phyloP scores from a whole-genome alignment of 2,329 filamentous ascomycete genomes.

The Trichoderma aggressivum region DNA sequence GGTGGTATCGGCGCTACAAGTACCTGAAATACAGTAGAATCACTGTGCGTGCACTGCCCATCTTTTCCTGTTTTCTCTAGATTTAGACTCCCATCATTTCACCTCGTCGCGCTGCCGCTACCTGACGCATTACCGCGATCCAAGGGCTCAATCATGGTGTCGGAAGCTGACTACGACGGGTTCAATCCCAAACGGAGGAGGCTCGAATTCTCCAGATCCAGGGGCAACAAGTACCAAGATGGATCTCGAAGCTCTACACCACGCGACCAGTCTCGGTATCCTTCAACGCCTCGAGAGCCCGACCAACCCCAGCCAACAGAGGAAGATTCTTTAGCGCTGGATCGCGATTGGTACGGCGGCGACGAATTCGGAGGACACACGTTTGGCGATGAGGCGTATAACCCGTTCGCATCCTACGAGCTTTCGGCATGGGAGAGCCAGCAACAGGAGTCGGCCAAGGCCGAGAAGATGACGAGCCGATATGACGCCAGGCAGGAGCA shows the following conservation, averaged over 20 bases:
- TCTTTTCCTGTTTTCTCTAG: neutral
- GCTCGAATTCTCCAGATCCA: constrained; percentile 33
- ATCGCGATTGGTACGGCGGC: constrained; percentile 89
- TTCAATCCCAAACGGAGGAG: constrained; percentile 40
- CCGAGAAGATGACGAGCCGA: constrained; percentile 75
- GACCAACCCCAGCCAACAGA: constrained; percentile 61
- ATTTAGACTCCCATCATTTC: neutral
- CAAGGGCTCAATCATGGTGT: constrained; percentile 29
- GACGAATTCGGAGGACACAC: constrained; percentile 79
- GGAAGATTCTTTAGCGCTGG: constrained; percentile 70
- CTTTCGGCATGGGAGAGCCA: constrained; percentile 70
- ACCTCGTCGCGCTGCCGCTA: constrained; percentile 7
- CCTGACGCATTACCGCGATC: constrained; percentile 4
- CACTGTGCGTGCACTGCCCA: neutral
- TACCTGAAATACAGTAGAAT: neutral
- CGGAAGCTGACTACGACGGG: constrained; percentile 37
- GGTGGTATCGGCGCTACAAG: neutral
- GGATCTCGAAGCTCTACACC: constrained; percentile 35
- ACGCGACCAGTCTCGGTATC: constrained; percentile 37
- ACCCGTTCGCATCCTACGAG: constrained; percentile 78
- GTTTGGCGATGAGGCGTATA: constrained; percentile 88
- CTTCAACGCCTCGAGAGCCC: constrained; percentile 36
- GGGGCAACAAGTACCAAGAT: constrained; percentile 30
- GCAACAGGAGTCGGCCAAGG: constrained; percentile 72
- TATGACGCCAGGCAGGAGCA: constrained; percentile 70